Conservation (phyloP, 495 filamentous ascomycete species). For the Aspergillus homomorphus region DNA sequence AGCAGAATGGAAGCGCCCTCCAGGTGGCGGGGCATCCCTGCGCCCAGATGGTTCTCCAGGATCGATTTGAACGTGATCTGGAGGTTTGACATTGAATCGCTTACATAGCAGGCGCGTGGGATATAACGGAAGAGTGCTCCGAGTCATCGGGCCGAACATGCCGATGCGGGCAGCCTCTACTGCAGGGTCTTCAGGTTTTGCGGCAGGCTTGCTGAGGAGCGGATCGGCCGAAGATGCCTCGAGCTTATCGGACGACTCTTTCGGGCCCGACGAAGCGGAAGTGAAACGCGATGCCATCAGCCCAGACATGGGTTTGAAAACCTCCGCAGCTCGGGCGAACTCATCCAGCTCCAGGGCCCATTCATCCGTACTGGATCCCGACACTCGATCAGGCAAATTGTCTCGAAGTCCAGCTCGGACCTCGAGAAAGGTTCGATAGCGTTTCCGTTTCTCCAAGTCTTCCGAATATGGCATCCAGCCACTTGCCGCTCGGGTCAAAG, state of each 20-base stretch:
- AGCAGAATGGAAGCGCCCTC: conserved; percentile 34
- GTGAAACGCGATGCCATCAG: conserved; percentile 93
- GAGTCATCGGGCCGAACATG: conserved; percentile 89
- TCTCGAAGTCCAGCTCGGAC: conserved; percentile 64
- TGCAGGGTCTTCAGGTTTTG: conserved; percentile 72
- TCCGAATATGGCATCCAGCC: conserved; percentile 86
- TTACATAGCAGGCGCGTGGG: conserved; percentile 88
- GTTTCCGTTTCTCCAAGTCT: conserved; percentile 68
- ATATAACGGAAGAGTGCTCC: conserved; percentile 67
- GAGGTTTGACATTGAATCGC: conserved; percentile 80
- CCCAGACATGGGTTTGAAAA: conserved; percentile 89
- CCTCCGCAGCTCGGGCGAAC: conserved; percentile 82
- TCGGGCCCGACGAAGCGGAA: conserved; percentile 55
- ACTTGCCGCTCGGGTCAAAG: conserved; percentile 67
- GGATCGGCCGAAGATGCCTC: conserved; percentile 33
- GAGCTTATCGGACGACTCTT: conserved; percentile 42
- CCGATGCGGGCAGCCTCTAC: conserved; percentile 85
- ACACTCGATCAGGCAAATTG: conserved; percentile 56
- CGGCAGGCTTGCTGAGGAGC: conserved; percentile 52
- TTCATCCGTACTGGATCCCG: conserved; percentile 62
- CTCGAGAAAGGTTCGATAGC: conserved; percentile 81
- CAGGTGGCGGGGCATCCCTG: conserved; percentile 19
- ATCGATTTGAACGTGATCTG: conserved; percentile 65
- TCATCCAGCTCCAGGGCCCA: conserved; percentile 80
- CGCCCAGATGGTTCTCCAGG: conserved; percentile 35